These are phyloP conservation scores for Lachancea sp. DNA, from an alignment of 805 yeast species.

Conservation along the genomic window DNA sequence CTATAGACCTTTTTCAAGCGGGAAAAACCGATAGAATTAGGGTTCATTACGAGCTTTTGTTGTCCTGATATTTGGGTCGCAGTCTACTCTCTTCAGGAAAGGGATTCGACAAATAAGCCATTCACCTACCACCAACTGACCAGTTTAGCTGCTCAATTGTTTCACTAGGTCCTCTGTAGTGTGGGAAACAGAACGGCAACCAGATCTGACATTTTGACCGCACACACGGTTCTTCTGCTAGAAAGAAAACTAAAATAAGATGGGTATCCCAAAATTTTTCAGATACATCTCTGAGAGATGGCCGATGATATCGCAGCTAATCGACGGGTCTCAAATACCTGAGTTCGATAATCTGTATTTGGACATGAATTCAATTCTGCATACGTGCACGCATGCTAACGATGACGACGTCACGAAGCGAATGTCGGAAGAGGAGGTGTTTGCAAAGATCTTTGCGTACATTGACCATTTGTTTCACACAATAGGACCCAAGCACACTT, in stretches of 20 bases:
- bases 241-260: conserved; percentile 9
- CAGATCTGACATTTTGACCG: too few relatives aligned
- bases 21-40: conserved; percentile 1
- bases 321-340: conserved; percentile 76
- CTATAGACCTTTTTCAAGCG: background rate
- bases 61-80: background rate
- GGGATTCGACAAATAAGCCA: too few relatives aligned
- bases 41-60: background rate
- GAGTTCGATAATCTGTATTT: conserved; percentile 92
- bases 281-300: conserved; percentile 97
- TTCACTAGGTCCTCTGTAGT: too few relatives aligned
- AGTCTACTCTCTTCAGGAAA: conserved; percentile 6
- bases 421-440: conserved; percentile 85
- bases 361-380: conserved; percentile 97
- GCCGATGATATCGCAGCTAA: conserved; percentile 88
- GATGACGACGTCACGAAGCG: conserved; percentile 57
- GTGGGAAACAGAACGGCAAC: too few relatives aligned
- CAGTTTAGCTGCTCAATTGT: too few relatives aligned
- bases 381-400: conserved; percentile 86
- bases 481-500: conserved; percentile 77
- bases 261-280: conserved; percentile 96
- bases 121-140: too few relatives aligned
- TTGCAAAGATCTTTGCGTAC: conserved; percentile 84
- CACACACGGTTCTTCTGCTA: too few relatives aligned
- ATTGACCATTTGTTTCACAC: conserved; percentile 88